Base-by-base conservation (phyloP, 306 rosid species). In the Rubus idaeus region DNA sequence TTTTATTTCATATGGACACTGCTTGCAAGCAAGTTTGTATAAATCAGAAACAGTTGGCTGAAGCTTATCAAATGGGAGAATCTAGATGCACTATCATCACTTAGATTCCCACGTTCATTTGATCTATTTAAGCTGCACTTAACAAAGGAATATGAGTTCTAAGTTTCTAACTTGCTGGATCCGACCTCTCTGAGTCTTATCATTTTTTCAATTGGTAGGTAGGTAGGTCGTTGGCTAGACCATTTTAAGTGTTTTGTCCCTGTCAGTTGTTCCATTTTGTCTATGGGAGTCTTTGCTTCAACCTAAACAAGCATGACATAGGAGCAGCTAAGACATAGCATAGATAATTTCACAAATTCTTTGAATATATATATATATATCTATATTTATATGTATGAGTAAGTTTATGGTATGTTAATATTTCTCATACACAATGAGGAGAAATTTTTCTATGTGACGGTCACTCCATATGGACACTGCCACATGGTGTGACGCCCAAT, bases 21-120 rank as follows among this genome's bases (percentile, higher is more conserved):
- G n/a, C n/a, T n/a, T n/a, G n/a, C 63, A 53, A 68, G 58, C 75
- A 77, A 68, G 73, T 81, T 70, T 71, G 17, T 64, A 52, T 39
- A 20, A 67, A 2, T 41, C 67, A 46, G 20, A 21, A 51, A 26
- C 51, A 71, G 16, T 37, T 41, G 42, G 46, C 46, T 35, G 67
- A 76, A 18, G 41, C 17, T 16, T 20, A 14, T 60, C 18, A 10
- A n/a, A 39, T 23, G 11, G 75, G 51, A 55, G 60, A 57, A 77
- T 44, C 45, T 60, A 16, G 40, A 39, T 10, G 13, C 44, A 39
- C 17, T 37, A 40, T 49, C 35, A 30, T 30, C 35, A 30, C 35
- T 12, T 20, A 66, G 44, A 5, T 23, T 41, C 4, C 20, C 14
- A 12, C 11, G 5, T 8, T 18, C 21, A 30, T 30, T 5, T 55